These are phyloP conservation scores for Gonapodya prolifera DNA, from an alignment of 192 early-diverging fungal genomes.

Conservation along the genomic window DNA sequence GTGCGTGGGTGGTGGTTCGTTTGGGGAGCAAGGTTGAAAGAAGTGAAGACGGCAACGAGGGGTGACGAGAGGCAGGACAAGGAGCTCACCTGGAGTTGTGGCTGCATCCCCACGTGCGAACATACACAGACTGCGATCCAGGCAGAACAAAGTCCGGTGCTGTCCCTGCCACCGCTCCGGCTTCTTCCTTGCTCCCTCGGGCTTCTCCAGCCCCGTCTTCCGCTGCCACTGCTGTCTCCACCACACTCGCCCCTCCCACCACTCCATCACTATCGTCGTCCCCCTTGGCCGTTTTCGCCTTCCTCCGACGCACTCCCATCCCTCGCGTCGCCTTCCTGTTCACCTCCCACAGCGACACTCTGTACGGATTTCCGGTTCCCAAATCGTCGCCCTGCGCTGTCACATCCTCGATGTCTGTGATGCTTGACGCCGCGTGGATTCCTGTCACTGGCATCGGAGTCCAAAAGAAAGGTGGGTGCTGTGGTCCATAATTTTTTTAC, in stretches of 20 bases:
- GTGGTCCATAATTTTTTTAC: too few relatives aligned
- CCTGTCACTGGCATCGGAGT: neutral
- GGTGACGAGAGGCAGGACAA: too few relatives aligned
- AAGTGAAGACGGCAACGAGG: neutral
- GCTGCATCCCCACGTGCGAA: neutral
- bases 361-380: neutral
- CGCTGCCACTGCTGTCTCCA: neutral
- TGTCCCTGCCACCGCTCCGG: neutral
- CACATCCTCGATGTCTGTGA: neutral
- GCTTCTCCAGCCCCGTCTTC: neutral
- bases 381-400: neutral
- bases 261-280: too few relatives aligned
- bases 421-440: neutral
- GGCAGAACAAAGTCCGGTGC: neutral
- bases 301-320: neutral
- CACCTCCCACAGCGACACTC: neutral
- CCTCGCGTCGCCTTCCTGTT: neutral
- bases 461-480: too few relatives aligned
- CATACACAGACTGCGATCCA: neutral
- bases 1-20: neutral
- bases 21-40: too few relatives aligned
- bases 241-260: neutral
- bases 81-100: neutral
- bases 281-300: neutral
- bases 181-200: neutral